Conservation (phyloP, 768 basidiomycete genomes). For the Mycena belliarum region DNA sequence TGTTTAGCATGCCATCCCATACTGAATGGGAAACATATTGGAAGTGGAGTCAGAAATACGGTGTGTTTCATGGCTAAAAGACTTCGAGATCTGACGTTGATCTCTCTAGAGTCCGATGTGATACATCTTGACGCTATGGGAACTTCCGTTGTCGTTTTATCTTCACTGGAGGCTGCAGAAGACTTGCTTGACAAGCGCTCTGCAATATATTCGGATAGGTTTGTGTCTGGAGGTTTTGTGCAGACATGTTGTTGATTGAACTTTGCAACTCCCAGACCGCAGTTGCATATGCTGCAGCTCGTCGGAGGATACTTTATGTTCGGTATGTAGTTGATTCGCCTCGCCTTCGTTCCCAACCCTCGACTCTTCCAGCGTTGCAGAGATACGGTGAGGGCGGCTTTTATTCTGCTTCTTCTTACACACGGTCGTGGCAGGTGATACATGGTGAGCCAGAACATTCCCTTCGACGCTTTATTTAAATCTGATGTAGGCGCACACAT, state of each 20-base stretch:
- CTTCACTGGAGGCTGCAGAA: neutral
- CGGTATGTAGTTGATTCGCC: neutral
- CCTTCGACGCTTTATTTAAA: no score
- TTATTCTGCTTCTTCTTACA: no score
- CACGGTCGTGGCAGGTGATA: neutral
- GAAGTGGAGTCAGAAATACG: conserved; percentile 26
- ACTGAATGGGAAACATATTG: conserved; percentile 26
- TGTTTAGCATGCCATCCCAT: conserved; percentile 22
- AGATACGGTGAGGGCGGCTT: neutral
- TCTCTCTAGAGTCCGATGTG: conserved; percentile 23
- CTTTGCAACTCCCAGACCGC: neutral
- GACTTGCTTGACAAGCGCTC: conserved; percentile 15
- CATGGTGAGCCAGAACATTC: neutral
- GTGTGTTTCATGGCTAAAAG: conserved; percentile 7
- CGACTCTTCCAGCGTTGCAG: neutral
- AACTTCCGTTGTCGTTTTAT: conserved; percentile 22
- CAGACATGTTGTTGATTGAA: no score
- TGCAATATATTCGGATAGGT: conserved; percentile 8
- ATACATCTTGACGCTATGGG: conserved; percentile 27
- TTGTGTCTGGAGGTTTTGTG: neutral
- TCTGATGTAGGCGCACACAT: neutral
- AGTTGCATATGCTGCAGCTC: neutral
- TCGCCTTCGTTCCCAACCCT: neutral
- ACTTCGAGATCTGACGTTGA: no score
- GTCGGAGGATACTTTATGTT: neutral